A percentile compares a stretch with the other conserved stretches of the same genome.
These are phyloP conservation scores for Fusarium robinianum DNA, from an alignment of 2,329 filamentous ascomycete species.

Conservation along the genomic window DNA sequence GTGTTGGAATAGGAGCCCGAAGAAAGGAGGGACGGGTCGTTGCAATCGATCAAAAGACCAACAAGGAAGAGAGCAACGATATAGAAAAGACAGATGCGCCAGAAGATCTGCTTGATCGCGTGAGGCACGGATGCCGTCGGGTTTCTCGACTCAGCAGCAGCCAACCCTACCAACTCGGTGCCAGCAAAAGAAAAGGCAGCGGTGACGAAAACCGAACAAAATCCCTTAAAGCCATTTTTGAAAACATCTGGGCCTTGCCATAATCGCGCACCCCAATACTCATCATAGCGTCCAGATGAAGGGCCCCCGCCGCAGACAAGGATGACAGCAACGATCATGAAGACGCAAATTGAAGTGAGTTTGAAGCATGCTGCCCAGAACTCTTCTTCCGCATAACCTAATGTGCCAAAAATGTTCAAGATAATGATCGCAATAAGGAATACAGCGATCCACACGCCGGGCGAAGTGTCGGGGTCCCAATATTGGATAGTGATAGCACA, in stretches of 20 bases:
- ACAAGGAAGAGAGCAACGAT: slow-evolving; percentile 57
- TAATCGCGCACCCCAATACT: slow-evolving; percentile 56
- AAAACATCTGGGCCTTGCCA: slow-evolving; percentile 62
- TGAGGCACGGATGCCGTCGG: slow-evolving; percentile 75
- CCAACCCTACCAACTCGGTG: slow-evolving; percentile 75
- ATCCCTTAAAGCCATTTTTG: slow-evolving; percentile 73
- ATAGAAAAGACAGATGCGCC: slow-evolving; percentile 62
- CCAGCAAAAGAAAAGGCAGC: slow-evolving; percentile 75
- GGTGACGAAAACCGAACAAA: slow-evolving; percentile 65
- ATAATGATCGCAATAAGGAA: slow-evolving; percentile 57
- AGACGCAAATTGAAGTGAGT: slow-evolving; percentile 61
- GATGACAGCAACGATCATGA: slow-evolving; percentile 66
- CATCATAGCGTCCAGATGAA: slow-evolving; percentile 46
- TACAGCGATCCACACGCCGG: too few species aligned
- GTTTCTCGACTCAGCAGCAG: slow-evolving; percentile 72
- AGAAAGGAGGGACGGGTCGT: slow-evolving; percentile 53
- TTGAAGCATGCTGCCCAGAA: slow-evolving; percentile 63
- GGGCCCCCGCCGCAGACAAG: slow-evolving; percentile 65
- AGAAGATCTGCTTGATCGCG: slow-evolving; percentile 79
- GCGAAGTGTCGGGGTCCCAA: slow-evolving; percentile 52
- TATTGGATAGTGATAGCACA: slow-evolving; percentile 54
- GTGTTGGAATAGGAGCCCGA: slow-evolving; percentile 48
- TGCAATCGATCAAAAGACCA: slow-evolving; percentile 53
- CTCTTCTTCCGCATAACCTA: slow-evolving; percentile 63
- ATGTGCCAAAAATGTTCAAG: slow-evolving; percentile 61